Percentiles rank a stretch among this genome's conserved stretches.
These are phyloP conservation scores for Sporothrix pallida DNA, from an alignment of 2,329 filamentous ascomycete genomes.

Conservation along the genomic window DNA sequence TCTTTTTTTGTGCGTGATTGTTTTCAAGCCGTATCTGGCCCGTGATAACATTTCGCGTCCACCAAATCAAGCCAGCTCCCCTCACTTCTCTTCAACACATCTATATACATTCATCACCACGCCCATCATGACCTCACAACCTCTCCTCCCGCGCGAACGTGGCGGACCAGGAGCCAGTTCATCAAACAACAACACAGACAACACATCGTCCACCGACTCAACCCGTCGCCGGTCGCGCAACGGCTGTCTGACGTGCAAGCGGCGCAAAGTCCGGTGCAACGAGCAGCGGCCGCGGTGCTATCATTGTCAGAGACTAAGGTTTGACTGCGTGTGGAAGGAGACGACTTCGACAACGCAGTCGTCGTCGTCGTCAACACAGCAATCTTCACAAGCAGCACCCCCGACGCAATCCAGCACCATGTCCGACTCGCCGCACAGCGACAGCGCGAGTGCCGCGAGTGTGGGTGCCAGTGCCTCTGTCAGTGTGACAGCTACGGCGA, in stretches of 20 bases:
- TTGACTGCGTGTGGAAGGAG: conserved; percentile 21
- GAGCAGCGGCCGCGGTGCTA: conserved; percentile 11
- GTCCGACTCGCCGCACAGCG: too few species aligned
- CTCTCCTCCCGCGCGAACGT: not conserved
- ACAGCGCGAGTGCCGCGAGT: too few species aligned
- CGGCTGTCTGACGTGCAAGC: conserved; percentile 19
- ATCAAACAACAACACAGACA: not conserved
- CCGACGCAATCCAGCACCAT: too few species aligned
- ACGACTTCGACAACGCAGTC: not conserved
- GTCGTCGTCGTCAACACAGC: too few species aligned
- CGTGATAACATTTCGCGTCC: not conserved
- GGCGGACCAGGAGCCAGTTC: not conserved
- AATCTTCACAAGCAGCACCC: too few species aligned
- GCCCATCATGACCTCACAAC: not conserved
- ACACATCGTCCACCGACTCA: not conserved
- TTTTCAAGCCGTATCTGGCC: not conserved
- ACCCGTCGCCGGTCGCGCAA: conserved; percentile 20
- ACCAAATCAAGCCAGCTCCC: too few species aligned
- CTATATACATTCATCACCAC: not conserved
- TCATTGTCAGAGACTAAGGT: not conserved
- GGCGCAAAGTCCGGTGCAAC: conserved; percentile 24
- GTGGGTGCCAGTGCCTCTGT: too few species aligned
- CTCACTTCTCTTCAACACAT: not conserved
- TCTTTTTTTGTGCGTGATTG: not conserved
- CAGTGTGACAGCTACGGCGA: too few species aligned